Conservation (phyloP, 2,329 filamentous ascomycete species). For the Fusarium sp. region DNA sequence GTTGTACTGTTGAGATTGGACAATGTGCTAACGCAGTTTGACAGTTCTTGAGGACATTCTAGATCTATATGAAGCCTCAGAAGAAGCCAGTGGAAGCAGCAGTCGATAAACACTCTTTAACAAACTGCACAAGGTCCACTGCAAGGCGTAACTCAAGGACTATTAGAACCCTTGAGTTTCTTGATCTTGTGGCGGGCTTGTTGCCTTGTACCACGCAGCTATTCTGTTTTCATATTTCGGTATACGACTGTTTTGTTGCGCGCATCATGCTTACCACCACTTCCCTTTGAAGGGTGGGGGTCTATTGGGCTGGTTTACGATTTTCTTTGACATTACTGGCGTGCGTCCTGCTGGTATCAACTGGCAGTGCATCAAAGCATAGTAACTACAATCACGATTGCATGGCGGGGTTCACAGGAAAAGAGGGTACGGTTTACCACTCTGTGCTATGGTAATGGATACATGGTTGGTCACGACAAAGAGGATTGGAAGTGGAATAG, state of each 20-base stretch:
- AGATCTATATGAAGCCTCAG: conserved; percentile 58
- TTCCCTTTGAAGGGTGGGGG: conserved; percentile 10
- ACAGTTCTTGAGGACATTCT: conserved; percentile 55
- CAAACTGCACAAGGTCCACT: neutral
- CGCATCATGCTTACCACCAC: conserved; percentile 21
- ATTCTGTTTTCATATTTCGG: conserved; percentile 15
- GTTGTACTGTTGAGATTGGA: neutral
- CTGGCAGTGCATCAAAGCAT: conserved; percentile 27
- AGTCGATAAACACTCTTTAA: conserved; percentile 30
- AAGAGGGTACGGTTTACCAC: conserved; percentile 28
- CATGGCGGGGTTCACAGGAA: conserved; percentile 36
- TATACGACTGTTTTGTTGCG: conserved; percentile 19
- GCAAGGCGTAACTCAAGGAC: neutral
- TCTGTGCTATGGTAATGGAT: conserved; percentile 29
- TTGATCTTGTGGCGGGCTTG: neutral
- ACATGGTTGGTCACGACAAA: conserved; percentile 29
- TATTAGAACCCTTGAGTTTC: conserved; percentile 19
- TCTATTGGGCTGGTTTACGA: conserved; percentile 40
- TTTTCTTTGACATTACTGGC: conserved; percentile 37
- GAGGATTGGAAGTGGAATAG: conserved; percentile 23
- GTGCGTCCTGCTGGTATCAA: conserved; percentile 20
- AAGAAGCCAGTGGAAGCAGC: conserved; percentile 50
- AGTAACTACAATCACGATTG: conserved; percentile 40
- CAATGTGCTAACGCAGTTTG: conserved; percentile 22
- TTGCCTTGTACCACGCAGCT: conserved; percentile 11